A percentile compares a stretch with the other conserved stretches of the same genome.
These are phyloP conservation scores for Calonectria fujianensis DNA, from an alignment of 2,329 filamentous ascomycete species.

Conservation along the genomic window DNA sequence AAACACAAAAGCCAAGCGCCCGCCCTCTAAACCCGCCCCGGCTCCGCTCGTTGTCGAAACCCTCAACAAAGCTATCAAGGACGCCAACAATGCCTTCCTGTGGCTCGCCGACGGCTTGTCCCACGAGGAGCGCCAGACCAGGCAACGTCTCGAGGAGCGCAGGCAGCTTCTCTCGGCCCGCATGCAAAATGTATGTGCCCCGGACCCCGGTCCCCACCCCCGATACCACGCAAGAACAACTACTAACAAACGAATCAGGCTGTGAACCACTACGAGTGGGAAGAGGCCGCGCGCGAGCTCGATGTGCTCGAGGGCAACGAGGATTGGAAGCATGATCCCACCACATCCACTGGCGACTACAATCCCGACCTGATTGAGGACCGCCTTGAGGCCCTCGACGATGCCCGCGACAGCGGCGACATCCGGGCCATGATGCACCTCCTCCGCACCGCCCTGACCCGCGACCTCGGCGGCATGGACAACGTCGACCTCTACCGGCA, in stretches of 20 bases:
- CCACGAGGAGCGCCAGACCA: constrained; percentile 68
- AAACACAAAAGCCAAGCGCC: constrained; percentile 53
- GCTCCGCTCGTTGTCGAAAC: constrained; percentile 50
- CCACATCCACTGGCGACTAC: constrained; percentile 77
- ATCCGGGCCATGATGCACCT: constrained; percentile 86
- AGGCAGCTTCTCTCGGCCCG: constrained; percentile 78
- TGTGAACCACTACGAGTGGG: constrained; percentile 82
- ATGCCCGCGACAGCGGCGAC: constrained; percentile 83
- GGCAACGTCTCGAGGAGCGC: constrained; percentile 71
- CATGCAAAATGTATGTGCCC: constrained; percentile 77
- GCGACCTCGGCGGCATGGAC: constrained; percentile 90
- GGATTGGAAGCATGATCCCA: constrained; percentile 81
- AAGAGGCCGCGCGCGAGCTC: constrained; percentile 83
- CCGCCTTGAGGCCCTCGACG: constrained; percentile 83
- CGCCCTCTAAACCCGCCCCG: constrained; percentile 38
- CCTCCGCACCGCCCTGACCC: constrained; percentile 85
- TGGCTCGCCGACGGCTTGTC: constrained; percentile 73
- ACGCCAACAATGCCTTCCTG: constrained; percentile 64
- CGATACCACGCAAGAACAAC: constrained; percentile 1
- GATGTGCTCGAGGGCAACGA: constrained; percentile 88
- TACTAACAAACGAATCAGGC: constrained; percentile 69
- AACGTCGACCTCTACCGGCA: constrained; percentile 88
- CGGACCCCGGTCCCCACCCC: background rate
- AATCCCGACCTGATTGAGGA: constrained; percentile 80
- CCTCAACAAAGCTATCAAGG: constrained; percentile 60